Conservation (phyloP, 768 basidiomycete genomes). For the Boletus fagicola region DNA sequence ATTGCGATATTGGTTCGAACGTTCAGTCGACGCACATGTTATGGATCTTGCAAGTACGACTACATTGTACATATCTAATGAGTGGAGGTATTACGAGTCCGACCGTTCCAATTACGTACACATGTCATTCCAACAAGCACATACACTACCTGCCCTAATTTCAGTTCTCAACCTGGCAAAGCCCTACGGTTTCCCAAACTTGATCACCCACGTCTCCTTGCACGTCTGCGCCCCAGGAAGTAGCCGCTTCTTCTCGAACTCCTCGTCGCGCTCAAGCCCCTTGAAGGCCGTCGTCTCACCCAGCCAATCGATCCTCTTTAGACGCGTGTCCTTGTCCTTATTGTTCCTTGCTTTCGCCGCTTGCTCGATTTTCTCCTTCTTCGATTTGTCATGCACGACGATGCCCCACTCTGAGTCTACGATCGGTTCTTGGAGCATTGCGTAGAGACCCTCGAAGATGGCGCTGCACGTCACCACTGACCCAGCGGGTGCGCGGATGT, state of each 20-base stretch:
- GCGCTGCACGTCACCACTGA: constrained; percentile 45
- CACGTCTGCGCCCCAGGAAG: constrained; percentile 43
- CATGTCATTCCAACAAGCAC: not conserved
- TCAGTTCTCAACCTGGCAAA: not conserved
- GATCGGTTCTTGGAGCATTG: constrained; percentile 50
- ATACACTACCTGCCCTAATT: not conserved
- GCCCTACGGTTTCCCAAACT: constrained; percentile 37
- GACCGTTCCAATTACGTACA: too few species aligned
- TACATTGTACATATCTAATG: not conserved
- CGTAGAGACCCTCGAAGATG: constrained; percentile 54
- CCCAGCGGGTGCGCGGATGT: constrained; percentile 41
- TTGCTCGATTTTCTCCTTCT: constrained; percentile 44
- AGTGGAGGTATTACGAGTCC: too few species aligned
- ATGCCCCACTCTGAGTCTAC: constrained; percentile 70
- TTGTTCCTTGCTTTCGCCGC: constrained; percentile 51
- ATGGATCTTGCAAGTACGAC: not conserved
- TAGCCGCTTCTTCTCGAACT: constrained; percentile 49
- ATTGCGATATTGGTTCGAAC: too few species aligned
- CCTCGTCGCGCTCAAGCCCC: constrained; percentile 61
- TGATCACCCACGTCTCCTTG: constrained; percentile 61
- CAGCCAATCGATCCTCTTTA: constrained; percentile 64
- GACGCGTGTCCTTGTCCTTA: constrained; percentile 32
- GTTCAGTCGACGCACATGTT: too few species aligned
- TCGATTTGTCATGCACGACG: constrained; percentile 43
- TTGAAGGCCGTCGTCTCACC: constrained; percentile 58